Conservation (phyloP, 2,329 filamentous ascomycete species). For the Diaporthe eres region DNA sequence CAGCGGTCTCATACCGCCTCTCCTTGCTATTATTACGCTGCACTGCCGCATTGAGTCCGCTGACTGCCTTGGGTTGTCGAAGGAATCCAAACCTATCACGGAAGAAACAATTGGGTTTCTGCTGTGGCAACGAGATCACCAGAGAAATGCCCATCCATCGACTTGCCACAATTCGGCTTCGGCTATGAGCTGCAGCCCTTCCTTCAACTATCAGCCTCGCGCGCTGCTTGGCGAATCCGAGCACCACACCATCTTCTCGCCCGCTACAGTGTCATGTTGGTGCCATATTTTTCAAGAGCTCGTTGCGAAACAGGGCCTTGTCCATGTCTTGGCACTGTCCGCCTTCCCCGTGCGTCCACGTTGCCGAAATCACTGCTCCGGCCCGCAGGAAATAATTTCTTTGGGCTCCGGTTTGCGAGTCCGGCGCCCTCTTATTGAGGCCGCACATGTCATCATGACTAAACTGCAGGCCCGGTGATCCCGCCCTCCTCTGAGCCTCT, state of each 20-base stretch:
- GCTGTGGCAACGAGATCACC: background rate
- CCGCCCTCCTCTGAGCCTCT: background rate
- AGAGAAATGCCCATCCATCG: background rate
- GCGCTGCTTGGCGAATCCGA: conserved; percentile 20
- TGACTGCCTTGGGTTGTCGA: background rate
- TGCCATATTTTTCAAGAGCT: conserved; percentile 1
- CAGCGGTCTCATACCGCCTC: conserved; percentile 36
- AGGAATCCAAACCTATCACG: background rate
- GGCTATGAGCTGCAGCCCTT: conserved; percentile 5
- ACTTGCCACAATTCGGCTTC: conserved; percentile 2
- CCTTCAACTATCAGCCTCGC: conserved; percentile 28
- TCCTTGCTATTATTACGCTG: conserved; percentile 29
- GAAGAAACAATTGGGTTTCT: background rate
- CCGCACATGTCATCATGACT: conserved; percentile 24
- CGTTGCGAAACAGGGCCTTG: conserved; percentile 29
- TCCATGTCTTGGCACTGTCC: conserved; percentile 38
- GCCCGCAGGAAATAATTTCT: conserved; percentile 35
- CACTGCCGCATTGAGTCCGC: conserved; percentile 29
- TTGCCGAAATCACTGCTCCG: conserved; percentile 30
- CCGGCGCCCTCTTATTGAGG: conserved; percentile 8
- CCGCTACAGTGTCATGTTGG: conserved; percentile 8
- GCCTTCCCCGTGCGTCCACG: conserved; percentile 8
- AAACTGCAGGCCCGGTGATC: conserved; percentile 24
- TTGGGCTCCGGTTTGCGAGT: conserved; percentile 31
- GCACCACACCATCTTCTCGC: conserved; percentile 12